phyloP scores from a whole-genome alignment of 176 grass and related monocot genomes.

The Pharus latifolius region DNA sequence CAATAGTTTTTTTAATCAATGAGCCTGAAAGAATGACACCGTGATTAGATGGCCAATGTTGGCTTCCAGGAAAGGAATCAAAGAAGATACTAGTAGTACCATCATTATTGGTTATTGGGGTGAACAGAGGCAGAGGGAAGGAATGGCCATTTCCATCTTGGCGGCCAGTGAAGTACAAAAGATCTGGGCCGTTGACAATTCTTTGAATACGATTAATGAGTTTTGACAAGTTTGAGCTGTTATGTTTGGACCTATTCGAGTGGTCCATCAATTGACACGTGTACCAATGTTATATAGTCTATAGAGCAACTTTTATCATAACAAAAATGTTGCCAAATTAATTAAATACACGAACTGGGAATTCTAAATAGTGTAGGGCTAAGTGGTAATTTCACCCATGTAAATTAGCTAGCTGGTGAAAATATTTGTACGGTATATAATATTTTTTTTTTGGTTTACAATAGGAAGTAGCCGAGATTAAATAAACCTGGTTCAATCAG shows the following conservation, averaged over 20 bases:
- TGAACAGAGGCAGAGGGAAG: not conserved
- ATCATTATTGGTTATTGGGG: not conserved
- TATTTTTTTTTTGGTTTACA: no score
- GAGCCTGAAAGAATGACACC: no score
- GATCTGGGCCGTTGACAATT: not conserved
- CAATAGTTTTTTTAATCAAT: no score
- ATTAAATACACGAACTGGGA: not conserved
- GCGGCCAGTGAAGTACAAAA: not conserved
- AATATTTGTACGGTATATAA: no score
- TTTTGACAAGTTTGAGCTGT: not conserved
- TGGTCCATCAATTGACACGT: not conserved
- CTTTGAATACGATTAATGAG: not conserved
- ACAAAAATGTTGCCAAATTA: not conserved
- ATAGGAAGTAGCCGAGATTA: no score
- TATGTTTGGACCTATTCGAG: not conserved
- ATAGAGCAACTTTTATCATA: no score
- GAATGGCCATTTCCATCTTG: not conserved
- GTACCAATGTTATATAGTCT: not conserved
- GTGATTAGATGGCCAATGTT: not conserved
- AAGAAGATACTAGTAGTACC: not conserved
- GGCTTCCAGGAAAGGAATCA: not conserved
- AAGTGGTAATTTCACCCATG: not conserved
- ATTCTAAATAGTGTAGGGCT: not conserved
- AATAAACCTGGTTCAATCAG: no score
- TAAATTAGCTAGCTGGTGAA: not conserved